Percentiles rank a stretch among this genome's conserved stretches.
Evolutionary conservation across 257 asterid genomes (phyloP).

Genomic region (Ehretia macrophylla): DNA sequence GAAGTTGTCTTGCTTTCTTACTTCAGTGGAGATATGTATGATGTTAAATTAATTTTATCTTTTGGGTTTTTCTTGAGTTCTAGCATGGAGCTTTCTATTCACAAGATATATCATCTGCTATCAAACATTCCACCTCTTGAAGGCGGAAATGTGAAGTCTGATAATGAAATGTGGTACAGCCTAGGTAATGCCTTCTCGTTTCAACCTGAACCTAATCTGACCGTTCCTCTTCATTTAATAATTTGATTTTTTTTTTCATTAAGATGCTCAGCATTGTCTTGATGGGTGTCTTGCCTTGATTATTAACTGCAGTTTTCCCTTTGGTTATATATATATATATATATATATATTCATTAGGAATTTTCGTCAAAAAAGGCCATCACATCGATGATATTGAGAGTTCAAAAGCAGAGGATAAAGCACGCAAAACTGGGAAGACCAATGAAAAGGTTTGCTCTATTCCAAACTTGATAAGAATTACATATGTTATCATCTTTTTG

Average conservation of each 20-base stretch:
- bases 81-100: slow-evolving; percentile 66
- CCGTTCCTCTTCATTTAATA: neutral
- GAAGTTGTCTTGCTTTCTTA: neutral
- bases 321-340: slow-evolving; percentile 13
- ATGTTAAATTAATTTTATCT: slow-evolving; percentile 2
- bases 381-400: slow-evolving; percentile 23
- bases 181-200: slow-evolving; percentile 38
- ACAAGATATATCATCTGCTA: slow-evolving; percentile 55
- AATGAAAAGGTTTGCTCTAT: slow-evolving; percentile 34
- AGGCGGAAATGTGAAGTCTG: slow-evolving; percentile 36
- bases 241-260: neutral
- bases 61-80: slow-evolving; percentile 14
- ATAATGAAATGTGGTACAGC: slow-evolving; percentile 59
- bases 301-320: slow-evolving; percentile 10
- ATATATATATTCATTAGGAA: slow-evolving; percentile 36
- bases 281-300: neutral
- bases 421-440: slow-evolving; percentile 20
- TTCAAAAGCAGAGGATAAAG: slow-evolving; percentile 16
- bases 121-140: slow-evolving; percentile 54
- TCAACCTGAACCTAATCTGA: slow-evolving; percentile 3
- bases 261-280: neutral
- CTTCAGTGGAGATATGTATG: neutral
- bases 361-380: slow-evolving; percentile 38
- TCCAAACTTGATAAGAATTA: slow-evolving; percentile 5
- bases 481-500: slow-evolving; percentile 1